These are phyloP conservation scores for Solanum raphanifolium DNA, from an alignment of 257 asterid species.

Conservation along the genomic window DNA sequence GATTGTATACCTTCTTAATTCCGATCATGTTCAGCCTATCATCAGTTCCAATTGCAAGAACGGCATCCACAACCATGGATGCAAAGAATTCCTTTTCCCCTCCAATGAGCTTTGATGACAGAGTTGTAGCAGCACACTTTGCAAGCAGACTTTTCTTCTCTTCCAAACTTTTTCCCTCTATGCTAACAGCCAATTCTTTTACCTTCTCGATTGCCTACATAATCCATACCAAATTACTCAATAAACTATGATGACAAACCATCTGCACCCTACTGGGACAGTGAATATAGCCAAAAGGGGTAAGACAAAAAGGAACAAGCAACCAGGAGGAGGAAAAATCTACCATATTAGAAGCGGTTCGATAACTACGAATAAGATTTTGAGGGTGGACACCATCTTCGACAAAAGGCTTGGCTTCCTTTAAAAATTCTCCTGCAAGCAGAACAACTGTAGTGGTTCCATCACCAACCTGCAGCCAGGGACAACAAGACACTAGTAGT, in stretches of 20 bases:
- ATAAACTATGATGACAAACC: background rate
- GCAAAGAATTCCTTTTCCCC: conserved; percentile 98
- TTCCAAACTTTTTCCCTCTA: conserved; percentile 88
- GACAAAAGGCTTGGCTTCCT: conserved; percentile 95
- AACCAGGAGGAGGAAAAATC: conserved; percentile 1
- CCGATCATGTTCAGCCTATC: conserved; percentile 97
- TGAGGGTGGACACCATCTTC: conserved; percentile 99
- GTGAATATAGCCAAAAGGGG: background rate
- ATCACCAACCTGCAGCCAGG: conserved; percentile 78
- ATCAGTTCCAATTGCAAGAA: conserved; percentile 75
- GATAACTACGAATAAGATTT: conserved; percentile 80
- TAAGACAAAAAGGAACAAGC: conserved; percentile 1
- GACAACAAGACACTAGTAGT: background rate
- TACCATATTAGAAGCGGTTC: conserved; percentile 81
- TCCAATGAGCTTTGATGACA: conserved; percentile 95
- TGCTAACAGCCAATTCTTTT: conserved; percentile 72
- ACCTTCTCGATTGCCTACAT: conserved; percentile 66
- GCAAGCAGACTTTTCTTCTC: conserved; percentile 84
- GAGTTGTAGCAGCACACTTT: conserved; percentile 96
- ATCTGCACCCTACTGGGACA: background rate
- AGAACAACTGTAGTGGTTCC: conserved; percentile 98
- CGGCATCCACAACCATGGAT: conserved; percentile 93
- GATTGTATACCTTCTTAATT: conserved; percentile 61
- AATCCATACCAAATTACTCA: background rate
- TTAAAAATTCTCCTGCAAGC: conserved; percentile 91